A percentile compares a stretch with the other conserved stretches of the same genome.
phyloP scores from a whole-genome alignment of 2,329 filamentous ascomycete species.

The Penicillium sp. region DNA sequence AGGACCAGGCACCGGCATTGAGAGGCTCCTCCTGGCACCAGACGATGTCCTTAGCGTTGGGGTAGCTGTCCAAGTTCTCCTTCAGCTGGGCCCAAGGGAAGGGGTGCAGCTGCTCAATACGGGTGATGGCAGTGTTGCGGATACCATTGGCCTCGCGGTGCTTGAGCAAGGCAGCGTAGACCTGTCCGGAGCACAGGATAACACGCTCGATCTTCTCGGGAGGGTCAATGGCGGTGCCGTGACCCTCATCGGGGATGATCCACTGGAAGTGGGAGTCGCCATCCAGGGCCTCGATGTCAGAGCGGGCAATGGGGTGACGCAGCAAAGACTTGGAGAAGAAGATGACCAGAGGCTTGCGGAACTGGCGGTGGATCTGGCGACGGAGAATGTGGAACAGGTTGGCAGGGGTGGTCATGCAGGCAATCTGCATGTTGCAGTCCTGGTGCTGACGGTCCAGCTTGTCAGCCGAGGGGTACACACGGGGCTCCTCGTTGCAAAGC shows the following conservation, averaged over 20 bases:
- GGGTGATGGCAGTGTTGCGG: constrained; percentile 88
- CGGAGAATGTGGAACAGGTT: constrained; percentile 96
- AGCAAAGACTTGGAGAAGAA: constrained; percentile 99
- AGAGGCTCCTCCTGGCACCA: constrained; percentile 98
- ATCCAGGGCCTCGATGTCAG: constrained; percentile 83
- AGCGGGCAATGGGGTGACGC: constrained; percentile 88
- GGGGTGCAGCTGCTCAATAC: constrained; percentile 95
- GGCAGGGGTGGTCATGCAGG: constrained; percentile 91
- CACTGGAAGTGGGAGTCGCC: constrained; percentile 92
- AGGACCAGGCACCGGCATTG: constrained; percentile 95
- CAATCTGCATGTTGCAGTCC: constrained; percentile 99
- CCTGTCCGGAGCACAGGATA: constrained; percentile 90
- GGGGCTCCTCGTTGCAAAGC: constrained; percentile 94
- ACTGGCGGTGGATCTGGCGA: constrained; percentile 97
- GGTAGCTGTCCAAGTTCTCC: constrained; percentile 95
- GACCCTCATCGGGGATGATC: constrained; percentile 89
- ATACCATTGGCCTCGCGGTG: constrained; percentile 83
- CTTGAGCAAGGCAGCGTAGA: constrained; percentile 86
- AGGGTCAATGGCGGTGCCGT: constrained; percentile 71
- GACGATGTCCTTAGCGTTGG: constrained; percentile 95
- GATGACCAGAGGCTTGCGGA: constrained; percentile 94
- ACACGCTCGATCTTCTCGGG: constrained; percentile 90
- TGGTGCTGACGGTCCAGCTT: constrained; percentile 97
- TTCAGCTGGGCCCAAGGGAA: constrained; percentile 98
- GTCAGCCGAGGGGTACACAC: constrained; percentile 81